phyloP scores from a whole-genome alignment of 345 rosid genomes.

The Anastatica hierochuntica region DNA sequence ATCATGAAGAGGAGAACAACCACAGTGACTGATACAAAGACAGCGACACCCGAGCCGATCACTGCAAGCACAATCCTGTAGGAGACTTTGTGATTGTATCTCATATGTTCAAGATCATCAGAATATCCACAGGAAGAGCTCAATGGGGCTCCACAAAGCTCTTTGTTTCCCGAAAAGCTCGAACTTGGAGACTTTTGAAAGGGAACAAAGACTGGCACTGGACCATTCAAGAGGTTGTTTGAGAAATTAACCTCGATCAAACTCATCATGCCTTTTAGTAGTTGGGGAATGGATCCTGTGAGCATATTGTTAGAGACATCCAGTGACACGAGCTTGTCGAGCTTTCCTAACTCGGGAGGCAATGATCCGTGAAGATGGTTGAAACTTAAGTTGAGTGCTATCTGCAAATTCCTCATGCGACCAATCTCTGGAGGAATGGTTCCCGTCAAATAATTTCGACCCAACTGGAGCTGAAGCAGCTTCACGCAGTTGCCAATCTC shows the following conservation, averaged over 20 bases:
- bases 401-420: conserved; percentile 59
- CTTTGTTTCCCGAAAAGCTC: conserved; percentile 71
- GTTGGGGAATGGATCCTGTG: conserved; percentile 62
- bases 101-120: conserved; percentile 28
- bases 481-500: conserved; percentile 63
- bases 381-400: conserved; percentile 70
- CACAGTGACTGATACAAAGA: conserved; percentile 67
- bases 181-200: conserved; percentile 80
- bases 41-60: conserved; percentile 84
- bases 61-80: conserved; percentile 75
- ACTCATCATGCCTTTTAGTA: conserved; percentile 73
- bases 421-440: conserved; percentile 63
- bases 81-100: conserved; percentile 71
- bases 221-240: conserved; percentile 64
- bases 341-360: conserved; percentile 67
- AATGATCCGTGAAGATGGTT: conserved; percentile 76
- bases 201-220: conserved; percentile 58
- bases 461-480: conserved; percentile 51
- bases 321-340: conserved; percentile 74
- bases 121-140: conserved; percentile 44
- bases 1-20: conserved; percentile 87
- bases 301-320: conserved; percentile 85
- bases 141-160: conserved; percentile 85
- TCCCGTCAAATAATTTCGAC: conserved; percentile 74
- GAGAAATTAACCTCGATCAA: conserved; percentile 90